Evolutionary conservation across 129 eudicot genomes (phyloP), one percentile per base, ranked within the genome.

Genomic region (Pittosporum tobira): DNA sequence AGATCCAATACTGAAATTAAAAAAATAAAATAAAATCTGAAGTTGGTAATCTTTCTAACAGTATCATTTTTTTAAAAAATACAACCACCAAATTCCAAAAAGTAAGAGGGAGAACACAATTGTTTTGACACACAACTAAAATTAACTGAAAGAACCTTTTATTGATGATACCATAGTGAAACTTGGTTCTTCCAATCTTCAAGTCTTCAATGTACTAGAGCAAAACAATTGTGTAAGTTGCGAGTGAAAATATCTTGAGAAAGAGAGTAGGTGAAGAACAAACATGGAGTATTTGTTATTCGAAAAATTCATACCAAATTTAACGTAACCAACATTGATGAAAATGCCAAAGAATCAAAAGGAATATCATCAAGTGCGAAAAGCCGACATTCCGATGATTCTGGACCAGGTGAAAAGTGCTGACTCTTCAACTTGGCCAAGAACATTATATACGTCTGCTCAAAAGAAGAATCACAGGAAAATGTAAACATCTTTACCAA

Each of bases 251-350:
- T 12, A 36, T 36, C 9, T 38, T n/a, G 44, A 11, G 22, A 22
- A 36, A n/a, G n/a, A n/a, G 18, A 47, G n/a, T 22, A 47, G 20
- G 20, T 66, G 52, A 34, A 19, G 54, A 7, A 26, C 1, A 23
- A 27, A 25, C 16, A 19, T 23, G 10, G 19, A 27, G n/a, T n/a
- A n/a, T 1, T 19, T 56, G 19, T 18, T 56, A 56, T n/a, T 5
- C 15, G 36, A 66, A 56, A 18, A 16, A 44, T 0, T 16, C 75
- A 3, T 77, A 91, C 98, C 98, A 91, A 67, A 45, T 86, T 83
- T 52, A 91, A 73, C 37, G 94, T 83, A 42, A 91, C 94, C n/a
- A 91, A 68, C 98, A 91, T 86, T 24, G 98, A 91, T n/a, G 96
- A 91, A 72, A 91, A 86, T 23, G 98, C 84, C 74, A 91, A 75